Evolutionary conservation across 2,329 filamentous ascomycete species (phyloP).

Genomic region (Zymoseptoria brevis): DNA sequence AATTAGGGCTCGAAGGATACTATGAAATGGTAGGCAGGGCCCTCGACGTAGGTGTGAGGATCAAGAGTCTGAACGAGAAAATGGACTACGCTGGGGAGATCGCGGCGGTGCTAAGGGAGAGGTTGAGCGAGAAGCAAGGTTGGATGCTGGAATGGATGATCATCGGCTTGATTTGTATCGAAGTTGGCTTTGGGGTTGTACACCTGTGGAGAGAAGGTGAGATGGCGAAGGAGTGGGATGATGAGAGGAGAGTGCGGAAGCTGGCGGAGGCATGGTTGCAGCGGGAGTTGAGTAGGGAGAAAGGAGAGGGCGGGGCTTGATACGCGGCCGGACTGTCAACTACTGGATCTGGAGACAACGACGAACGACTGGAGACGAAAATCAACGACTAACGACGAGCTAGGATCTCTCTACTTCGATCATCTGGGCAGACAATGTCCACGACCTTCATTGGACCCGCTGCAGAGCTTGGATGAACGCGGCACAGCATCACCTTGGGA

Average conservation of each 20-base stretch:
- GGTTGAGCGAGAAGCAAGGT: constrained; percentile 83
- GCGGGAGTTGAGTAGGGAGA: constrained; percentile 16
- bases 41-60: constrained; percentile 83
- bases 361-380: background rate
- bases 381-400: background rate
- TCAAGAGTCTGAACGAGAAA: constrained; percentile 87
- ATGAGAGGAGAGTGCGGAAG: constrained; percentile 34
- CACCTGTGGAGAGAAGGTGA: constrained; percentile 58
- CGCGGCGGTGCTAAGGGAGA: constrained; percentile 76
- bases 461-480: background rate
- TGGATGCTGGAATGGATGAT: constrained; percentile 91
- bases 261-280: constrained; percentile 33
- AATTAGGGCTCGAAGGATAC: constrained; percentile 85
- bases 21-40: constrained; percentile 89
- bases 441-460: background rate
- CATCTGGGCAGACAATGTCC: background rate
- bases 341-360: too few relatives aligned
- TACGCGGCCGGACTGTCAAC: background rate
- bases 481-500: background rate
- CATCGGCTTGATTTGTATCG: constrained; percentile 84
- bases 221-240: constrained; percentile 36
- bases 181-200: constrained; percentile 80
- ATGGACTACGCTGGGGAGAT: constrained; percentile 98
- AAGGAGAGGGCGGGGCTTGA: background rate
- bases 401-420: background rate